Conservation (phyloP, 129 eudicot species). For the Cynara cardunculus region DNA sequence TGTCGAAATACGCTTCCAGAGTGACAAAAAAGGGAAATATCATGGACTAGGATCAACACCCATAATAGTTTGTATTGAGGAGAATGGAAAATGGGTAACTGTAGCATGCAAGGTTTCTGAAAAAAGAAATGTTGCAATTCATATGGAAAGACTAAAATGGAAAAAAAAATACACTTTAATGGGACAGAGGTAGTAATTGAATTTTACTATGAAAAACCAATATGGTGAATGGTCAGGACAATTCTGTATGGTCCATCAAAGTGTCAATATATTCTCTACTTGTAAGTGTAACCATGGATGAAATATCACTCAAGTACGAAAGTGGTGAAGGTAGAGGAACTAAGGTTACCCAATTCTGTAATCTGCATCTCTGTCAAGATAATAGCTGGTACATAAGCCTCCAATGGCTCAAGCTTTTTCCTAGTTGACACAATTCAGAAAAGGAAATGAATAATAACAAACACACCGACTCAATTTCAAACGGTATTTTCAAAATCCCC, state of each 20-base stretch:
- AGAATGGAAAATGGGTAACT: neutral
- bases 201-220: neutral
- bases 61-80: neutral
- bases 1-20: neutral
- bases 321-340: neutral
- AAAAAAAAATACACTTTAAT: neutral
- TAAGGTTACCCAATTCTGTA: constrained; percentile 68
- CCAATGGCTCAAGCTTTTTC: constrained; percentile 91
- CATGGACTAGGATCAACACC: neutral
- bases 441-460: constrained; percentile 1
- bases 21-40: neutral
- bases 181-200: neutral
- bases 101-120: neutral
- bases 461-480: neutral
- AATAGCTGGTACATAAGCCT: constrained; percentile 84
- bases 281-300: neutral
- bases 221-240: neutral
- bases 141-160: neutral
- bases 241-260: neutral
- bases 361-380: constrained; percentile 89
- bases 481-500: neutral
- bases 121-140: neutral
- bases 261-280: neutral
- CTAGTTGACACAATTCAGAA: constrained; percentile 34
- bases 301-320: neutral